Base-by-base conservation (phyloP, 2,329 filamentous ascomycete genomes). In the Botrytis porri region DNA sequence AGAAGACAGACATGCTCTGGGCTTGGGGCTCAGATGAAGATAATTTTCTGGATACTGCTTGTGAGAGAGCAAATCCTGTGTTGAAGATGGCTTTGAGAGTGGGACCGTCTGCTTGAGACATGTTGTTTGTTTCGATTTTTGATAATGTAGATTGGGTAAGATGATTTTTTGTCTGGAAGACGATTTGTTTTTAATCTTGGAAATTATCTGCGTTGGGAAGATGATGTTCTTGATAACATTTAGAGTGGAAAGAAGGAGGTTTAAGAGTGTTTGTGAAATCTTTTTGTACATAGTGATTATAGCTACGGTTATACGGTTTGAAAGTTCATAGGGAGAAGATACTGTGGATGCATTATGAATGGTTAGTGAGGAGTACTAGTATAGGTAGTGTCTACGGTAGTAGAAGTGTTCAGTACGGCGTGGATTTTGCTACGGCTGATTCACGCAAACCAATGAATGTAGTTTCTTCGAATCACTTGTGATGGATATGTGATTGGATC, bases 381-480 rank as follows among this genome's bases (percentile, higher is more conserved):
- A 1, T 22, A 8, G 1, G 6, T 29, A 8, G 7, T 54, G 32
- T 39, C 4, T 54, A 29, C 22, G 14, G 25, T 29, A 66, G 9
- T 16, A 14, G 25, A 29, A 4, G 1, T 9, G 1, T 7, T 66
- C 4, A n/a, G n/a, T 10, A n/a, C 1, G 5, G 6, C 12, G 25
- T n/a, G 22, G 7, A n/a, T 25, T 48, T 16, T 14, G 12, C 18
- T n/a, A 4, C 6, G 29, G 20, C 25, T 48, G 18, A 65, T 37
- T 65, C 63, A 65, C 63, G 20, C 63, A 65, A 65, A n/a, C 63
- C 14, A 14, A 14, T n/a, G 29, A 14, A 14, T n/a, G 29, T 5
- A 35, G 43, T 25, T 51, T 25, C 7, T 51, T 48, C 14, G 9
- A 35, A 48, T n/a, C 62, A 65, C 41, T n/a, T 25, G 41, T 12